Evolutionary conservation across 2,329 filamentous ascomycete species (phyloP).

Genomic region (Macroventuria anomochaeta): DNA sequence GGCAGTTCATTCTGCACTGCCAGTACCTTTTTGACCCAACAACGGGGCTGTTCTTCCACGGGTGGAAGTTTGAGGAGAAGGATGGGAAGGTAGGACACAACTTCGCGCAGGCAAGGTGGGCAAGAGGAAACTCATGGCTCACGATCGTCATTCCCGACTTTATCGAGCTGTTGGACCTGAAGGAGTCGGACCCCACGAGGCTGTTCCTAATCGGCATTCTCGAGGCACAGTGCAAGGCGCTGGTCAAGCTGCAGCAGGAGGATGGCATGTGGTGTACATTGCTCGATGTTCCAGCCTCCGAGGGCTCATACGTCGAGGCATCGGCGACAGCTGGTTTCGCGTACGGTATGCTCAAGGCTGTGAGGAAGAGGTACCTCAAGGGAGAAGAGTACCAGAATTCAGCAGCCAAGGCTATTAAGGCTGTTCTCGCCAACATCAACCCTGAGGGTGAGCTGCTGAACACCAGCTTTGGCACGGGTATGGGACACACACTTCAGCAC

Average conservation of each 20-base stretch:
- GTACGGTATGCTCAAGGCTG: slow-evolving; percentile 77
- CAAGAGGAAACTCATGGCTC: slow-evolving; percentile 73
- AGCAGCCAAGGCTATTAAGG: slow-evolving; percentile 70
- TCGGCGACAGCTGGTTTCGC: slow-evolving; percentile 83
- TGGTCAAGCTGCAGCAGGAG: slow-evolving; percentile 64
- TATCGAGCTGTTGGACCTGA: slow-evolving; percentile 72
- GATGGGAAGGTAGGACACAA: slow-evolving; percentile 61
- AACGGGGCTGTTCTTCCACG: slow-evolving; percentile 80
- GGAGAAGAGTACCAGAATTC: slow-evolving; percentile 65
- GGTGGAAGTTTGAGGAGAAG: slow-evolving; percentile 76
- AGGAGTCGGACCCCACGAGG: slow-evolving; percentile 65
- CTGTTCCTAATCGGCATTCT: slow-evolving; percentile 67
- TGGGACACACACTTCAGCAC: slow-evolving; percentile 76
- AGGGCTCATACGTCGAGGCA: slow-evolving; percentile 77
- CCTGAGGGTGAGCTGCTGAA: slow-evolving; percentile 72
- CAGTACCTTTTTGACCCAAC: slow-evolving; percentile 77
- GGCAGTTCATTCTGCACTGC: slow-evolving; percentile 77
- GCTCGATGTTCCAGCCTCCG: slow-evolving; percentile 68
- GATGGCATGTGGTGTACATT: slow-evolving; percentile 77
- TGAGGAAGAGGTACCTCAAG: slow-evolving; percentile 70
- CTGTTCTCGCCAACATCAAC: slow-evolving; percentile 70
- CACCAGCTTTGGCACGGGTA: slow-evolving; percentile 79
- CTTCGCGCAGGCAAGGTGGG: slow-evolving; percentile 63
- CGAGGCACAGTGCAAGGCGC: slow-evolving; percentile 70
- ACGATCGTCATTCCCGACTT: slow-evolving; percentile 86